phyloP scores from a whole-genome alignment of 2,329 filamentous ascomycete species.

The Thielaviopsis musarum region DNA sequence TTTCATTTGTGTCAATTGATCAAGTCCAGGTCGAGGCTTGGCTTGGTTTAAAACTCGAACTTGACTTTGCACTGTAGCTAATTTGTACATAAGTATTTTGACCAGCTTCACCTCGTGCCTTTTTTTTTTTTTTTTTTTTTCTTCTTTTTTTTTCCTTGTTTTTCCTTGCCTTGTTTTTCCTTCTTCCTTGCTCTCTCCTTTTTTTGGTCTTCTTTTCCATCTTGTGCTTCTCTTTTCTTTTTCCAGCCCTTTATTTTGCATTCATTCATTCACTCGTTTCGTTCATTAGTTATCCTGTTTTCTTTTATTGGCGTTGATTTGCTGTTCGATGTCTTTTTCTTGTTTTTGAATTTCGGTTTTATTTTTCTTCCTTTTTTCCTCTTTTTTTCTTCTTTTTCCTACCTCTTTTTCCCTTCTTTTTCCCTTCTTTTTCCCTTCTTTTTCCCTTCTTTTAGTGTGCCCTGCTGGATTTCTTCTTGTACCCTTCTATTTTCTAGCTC shows the following conservation, averaged over 20 bases:
- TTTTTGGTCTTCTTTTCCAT: not conserved
- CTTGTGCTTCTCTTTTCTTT: not conserved
- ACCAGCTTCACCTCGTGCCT: not conserved
- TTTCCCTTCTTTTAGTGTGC: too few relatives aligned
- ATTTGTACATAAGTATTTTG: not conserved
- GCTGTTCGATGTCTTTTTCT: too few relatives aligned
- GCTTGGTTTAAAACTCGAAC: too few relatives aligned
- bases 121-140: not conserved
- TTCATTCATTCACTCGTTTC: not conserved
- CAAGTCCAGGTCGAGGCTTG: too few relatives aligned
- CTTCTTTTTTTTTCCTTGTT: not conserved
- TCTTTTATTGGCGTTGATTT: not conserved
- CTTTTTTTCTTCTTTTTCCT: too few relatives aligned
- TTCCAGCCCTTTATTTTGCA: not conserved
- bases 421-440: not conserved
- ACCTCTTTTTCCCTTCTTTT: not conserved
- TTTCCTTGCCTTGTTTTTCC: not conserved
- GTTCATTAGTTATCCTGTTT: not conserved
- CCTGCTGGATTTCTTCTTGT: too few relatives aligned
- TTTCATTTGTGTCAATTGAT: too few relatives aligned
- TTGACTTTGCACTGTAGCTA: not conserved
- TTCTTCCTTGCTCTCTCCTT: not conserved
- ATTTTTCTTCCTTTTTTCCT: too few relatives aligned
- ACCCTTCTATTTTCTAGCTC: too few relatives aligned
- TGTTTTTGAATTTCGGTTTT: not conserved